Evolutionary conservation across 306 rosid genomes (phyloP).

Genomic region (Crotalaria pallida): DNA sequence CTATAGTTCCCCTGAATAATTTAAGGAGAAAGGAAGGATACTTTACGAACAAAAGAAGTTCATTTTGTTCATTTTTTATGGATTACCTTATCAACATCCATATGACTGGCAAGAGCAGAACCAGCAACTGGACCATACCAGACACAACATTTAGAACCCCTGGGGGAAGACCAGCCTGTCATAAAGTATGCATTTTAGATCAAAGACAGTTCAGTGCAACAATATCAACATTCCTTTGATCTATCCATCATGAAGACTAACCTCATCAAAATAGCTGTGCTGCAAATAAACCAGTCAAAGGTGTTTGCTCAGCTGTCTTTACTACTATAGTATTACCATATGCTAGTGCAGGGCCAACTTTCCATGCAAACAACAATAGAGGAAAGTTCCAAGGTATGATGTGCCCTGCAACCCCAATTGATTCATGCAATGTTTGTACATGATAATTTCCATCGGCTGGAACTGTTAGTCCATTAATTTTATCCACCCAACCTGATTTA

Average conservation of each 20-base stretch:
- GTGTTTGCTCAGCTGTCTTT: conserved; percentile 70
- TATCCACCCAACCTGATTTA: conserved; percentile 65
- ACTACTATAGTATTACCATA: too few species aligned
- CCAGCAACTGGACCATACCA: conserved; percentile 63
- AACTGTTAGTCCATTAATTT: conserved; percentile 66
- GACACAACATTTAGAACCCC: conserved; percentile 57
- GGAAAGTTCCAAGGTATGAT: conserved; percentile 83
- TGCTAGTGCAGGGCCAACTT: conserved; percentile 78
- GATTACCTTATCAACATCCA: conserved; percentile 71
- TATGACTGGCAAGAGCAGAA: conserved; percentile 66
- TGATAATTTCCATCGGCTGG: conserved; percentile 59
- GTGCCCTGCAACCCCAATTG: conserved; percentile 74
- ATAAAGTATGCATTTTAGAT: not conserved
- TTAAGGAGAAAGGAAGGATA: not conserved
- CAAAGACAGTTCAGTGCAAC: too few species aligned
- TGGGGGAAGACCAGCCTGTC: conserved; percentile 77
- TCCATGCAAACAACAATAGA: conserved; percentile 62
- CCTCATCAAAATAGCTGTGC: conserved; percentile 57
- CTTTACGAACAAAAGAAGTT: not conserved
- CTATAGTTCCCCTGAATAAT: too few species aligned
- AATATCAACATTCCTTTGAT: too few species aligned
- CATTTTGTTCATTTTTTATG: not conserved
- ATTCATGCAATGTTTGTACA: conserved; percentile 59
- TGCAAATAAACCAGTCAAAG: conserved; percentile 50
- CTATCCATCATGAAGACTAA: not conserved